Evolutionary conservation across 768 basidiomycete genomes (phyloP).

Genomic region (Zangia roseola): DNA sequence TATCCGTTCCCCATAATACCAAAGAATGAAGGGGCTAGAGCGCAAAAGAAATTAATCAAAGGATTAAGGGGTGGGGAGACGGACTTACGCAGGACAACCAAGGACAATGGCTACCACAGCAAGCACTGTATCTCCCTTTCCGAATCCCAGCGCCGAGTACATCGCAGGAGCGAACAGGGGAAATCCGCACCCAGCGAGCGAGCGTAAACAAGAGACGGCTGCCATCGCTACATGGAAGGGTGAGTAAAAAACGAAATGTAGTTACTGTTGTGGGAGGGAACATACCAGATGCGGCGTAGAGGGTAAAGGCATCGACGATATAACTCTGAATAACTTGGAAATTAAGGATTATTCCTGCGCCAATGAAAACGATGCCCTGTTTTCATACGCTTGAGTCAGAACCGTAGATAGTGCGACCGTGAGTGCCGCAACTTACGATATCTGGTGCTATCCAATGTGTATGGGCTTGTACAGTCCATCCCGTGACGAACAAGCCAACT

Average conservation of each 20-base stretch:
- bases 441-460: constrained; percentile 73
- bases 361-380: constrained; percentile 58
- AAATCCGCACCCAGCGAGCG: constrained; percentile 70
- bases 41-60: constrained; percentile 34
- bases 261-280: background rate
- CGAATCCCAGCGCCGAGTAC: constrained; percentile 64
- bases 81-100: constrained; percentile 52
- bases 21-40: constrained; percentile 42
- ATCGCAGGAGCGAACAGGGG: constrained; percentile 76
- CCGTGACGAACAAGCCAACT: constrained; percentile 62
- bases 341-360: constrained; percentile 54
- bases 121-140: constrained; percentile 66
- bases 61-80: background rate
- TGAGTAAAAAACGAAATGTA: background rate
- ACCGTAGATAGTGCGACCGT: background rate
- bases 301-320: constrained; percentile 62
- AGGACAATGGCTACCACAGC: constrained; percentile 56
- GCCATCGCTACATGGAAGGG: constrained; percentile 49
- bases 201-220: constrained; percentile 60
- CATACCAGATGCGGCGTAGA: constrained; percentile 67
- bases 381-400: background rate
- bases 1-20: constrained; percentile 49
- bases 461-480: constrained; percentile 61
- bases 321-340: constrained; percentile 69
- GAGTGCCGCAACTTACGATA: constrained; percentile 47